Evolutionary conservation across 441 rosid genomes (phyloP).

Genomic region (Sinapis alba): DNA sequence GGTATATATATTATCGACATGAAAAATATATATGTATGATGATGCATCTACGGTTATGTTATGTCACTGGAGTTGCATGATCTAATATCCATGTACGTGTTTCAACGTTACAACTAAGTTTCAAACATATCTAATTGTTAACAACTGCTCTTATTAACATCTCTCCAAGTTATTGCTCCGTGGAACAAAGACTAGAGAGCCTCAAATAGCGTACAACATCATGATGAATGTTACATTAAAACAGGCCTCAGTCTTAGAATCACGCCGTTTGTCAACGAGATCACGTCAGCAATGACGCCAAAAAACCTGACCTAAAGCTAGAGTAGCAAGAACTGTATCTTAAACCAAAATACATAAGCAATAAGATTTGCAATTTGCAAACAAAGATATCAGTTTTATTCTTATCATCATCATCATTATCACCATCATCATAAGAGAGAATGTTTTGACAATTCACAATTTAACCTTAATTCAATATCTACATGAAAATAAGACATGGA

Average conservation of each 20-base stretch:
- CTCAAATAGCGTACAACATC: neutral
- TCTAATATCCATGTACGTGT: neutral
- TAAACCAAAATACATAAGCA: neutral
- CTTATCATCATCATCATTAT: conserved; percentile 33
- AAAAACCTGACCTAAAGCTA: neutral
- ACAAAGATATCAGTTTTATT: conserved; percentile 34
- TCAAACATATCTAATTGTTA: neutral
- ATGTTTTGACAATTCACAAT: conserved; percentile 34
- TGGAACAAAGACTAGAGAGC: neutral
- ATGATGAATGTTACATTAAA: neutral
- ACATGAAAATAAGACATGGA: conserved; percentile 17
- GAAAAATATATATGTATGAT: neutral
- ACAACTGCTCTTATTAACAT: too few relatives aligned
- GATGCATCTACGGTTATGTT: neutral
- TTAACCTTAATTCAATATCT: conserved; percentile 35
- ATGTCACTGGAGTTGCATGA: neutral
- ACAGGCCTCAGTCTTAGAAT: neutral
- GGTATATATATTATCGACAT: too few relatives aligned
- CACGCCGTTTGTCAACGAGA: neutral
- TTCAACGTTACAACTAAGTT: neutral
- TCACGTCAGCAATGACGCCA: neutral
- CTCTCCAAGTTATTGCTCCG: too few relatives aligned
- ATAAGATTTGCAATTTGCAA: conserved; percentile 5
- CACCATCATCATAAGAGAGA: conserved; percentile 26
- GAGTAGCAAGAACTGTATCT: neutral